These are phyloP conservation scores for Entamoeba nuttalli DNA, from an alignment of 208 protist genomes.

Conservation along the genomic window DNA sequence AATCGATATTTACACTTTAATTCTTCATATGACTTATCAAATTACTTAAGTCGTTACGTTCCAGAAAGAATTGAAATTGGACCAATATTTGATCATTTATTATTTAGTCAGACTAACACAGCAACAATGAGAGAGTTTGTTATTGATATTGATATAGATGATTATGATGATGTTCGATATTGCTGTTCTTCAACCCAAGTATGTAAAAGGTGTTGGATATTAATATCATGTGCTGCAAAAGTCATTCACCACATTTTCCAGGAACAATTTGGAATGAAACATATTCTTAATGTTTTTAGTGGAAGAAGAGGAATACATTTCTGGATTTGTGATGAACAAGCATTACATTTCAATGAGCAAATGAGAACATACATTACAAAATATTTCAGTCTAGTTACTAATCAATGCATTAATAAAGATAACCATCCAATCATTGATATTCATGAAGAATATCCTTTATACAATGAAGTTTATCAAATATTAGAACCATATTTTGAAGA, in stretches of 20 bases:
- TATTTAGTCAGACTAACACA: no score
- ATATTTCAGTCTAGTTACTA: background rate
- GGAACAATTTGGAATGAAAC: background rate
- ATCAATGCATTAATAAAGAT: background rate
- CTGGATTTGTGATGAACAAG: conserved; percentile 1
- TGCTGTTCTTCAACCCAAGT: background rate
- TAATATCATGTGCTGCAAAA: background rate
- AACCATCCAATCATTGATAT: background rate
- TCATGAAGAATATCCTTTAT: background rate
- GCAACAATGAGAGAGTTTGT: background rate
- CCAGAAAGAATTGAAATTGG: no score
- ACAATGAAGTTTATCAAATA: no score
- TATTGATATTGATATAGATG: conserved; percentile 16
- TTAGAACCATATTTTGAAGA: no score
- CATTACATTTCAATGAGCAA: background rate
- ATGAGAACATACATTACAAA: background rate
- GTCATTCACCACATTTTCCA: background rate
- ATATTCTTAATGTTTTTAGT: conserved; percentile 5
- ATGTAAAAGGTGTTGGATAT: background rate
- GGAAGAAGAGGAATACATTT: conserved; percentile 12
- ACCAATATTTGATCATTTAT: no score
- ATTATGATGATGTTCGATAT: conserved; percentile 2
- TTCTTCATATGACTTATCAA: no score
- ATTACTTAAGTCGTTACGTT: no score
- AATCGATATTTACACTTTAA: no score